Evolutionary conservation across 768 basidiomycete genomes (phyloP), one percentile per base, ranked within the genome.

Genomic region (Russula brevipes): DNA sequence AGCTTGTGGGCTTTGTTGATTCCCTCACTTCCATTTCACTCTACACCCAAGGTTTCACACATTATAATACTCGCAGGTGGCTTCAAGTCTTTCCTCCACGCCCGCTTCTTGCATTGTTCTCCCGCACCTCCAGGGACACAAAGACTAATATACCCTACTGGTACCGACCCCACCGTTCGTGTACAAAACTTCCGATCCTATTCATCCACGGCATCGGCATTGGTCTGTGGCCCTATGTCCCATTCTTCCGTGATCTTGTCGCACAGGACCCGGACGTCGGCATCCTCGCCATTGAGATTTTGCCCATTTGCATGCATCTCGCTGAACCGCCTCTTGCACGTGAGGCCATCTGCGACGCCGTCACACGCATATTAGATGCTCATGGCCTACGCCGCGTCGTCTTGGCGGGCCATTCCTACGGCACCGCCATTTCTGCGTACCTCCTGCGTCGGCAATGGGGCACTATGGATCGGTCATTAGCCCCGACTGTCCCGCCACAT

Each of bases 131-230:
- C 0, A 66, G 71, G 1, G 68, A 72, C 19, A 61, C 69, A 1
- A 30, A 41, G 35, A 64, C 63, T 14, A 68, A 75, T 1, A 53
- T 82, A 10, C 74, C 77, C 1, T 82, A 79, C 67, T 82, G 81
- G 81, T 77, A 79, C 63, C 74, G 78, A 3, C 78, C 80, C 41
- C 85, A 86, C 61, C 75, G 72, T 39, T 80, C 82, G 4, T 57
- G 54, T 8, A 74, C 74, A 1, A 82, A 80, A 63, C 72, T 75
- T 9, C 84, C 86, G 0, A 72, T 88, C 10, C 70, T 87, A n/a
- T 86, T 88, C 68, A 67, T 88, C 1, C 86, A 88, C 59, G 87
- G 86, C 10, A 82, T 87, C n/a, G 87, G 86, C 11, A 85, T 88
- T 59, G 87, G 87, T 39, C 72, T 87, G 46, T 80, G 76, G 69